phyloP scores from a whole-genome alignment of 2,329 filamentous ascomycete genomes.

The Beauveria scarabaeidicola region DNA sequence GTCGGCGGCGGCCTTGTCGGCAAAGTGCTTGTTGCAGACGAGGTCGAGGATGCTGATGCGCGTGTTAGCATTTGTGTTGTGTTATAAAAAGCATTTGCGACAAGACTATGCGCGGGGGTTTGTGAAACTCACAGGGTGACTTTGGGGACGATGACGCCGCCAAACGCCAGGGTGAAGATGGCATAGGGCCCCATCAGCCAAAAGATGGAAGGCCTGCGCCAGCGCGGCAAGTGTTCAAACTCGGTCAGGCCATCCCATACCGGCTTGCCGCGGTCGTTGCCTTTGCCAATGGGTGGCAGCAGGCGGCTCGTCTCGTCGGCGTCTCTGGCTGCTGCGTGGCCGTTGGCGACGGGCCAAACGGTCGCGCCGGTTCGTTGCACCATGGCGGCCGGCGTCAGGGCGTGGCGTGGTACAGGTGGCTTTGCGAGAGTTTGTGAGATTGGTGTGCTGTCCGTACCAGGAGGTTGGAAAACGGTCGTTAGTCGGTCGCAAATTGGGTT shows the following conservation, averaged over 20 bases:
- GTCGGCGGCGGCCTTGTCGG: constrained; percentile 52
- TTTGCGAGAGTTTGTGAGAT: background rate
- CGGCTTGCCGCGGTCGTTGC: constrained; percentile 14
- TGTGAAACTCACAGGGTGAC: constrained; percentile 57
- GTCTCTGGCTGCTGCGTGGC: constrained; percentile 17
- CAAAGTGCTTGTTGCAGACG: constrained; percentile 75
- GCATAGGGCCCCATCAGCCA: constrained; percentile 79
- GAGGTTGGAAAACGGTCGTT: background rate
- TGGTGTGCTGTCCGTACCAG: background rate
- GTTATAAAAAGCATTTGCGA: background rate
- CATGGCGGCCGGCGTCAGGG: background rate
- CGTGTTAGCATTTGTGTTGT: background rate
- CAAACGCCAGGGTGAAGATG: constrained; percentile 77
- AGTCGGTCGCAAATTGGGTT: background rate
- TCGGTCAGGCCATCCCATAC: constrained; percentile 45
- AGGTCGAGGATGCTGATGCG: constrained; percentile 59
- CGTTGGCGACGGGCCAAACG: constrained; percentile 9
- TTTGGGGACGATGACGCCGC: constrained; percentile 76
- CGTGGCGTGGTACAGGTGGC: background rate
- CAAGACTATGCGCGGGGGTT: background rate
- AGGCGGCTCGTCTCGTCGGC: constrained; percentile 29
- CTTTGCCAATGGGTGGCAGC: constrained; percentile 19
- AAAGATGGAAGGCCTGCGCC: constrained; percentile 57
- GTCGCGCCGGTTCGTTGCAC: constrained; percentile 1
- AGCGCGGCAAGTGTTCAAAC: constrained; percentile 54